Percentiles rank a stretch among this genome's conserved stretches.
These are phyloP conservation scores for Paramecium biaurelia DNA, from an alignment of 73 alveolate species.

Conservation along the genomic window DNA sequence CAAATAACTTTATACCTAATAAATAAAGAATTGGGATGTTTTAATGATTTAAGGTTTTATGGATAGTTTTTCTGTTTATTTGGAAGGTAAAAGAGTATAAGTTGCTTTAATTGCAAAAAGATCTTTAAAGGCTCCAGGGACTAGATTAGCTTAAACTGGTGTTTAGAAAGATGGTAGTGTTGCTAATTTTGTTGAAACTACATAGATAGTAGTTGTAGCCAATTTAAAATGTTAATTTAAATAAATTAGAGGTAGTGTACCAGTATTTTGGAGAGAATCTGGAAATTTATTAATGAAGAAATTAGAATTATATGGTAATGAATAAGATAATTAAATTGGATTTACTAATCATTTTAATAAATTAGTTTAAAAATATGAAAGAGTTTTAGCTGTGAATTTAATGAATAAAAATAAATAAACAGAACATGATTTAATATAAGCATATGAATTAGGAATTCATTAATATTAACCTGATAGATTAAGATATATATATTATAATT, in stretches of 20 bases:
- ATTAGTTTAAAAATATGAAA: constrained; percentile 19
- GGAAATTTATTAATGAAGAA: constrained; percentile 64
- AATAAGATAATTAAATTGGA: constrained; percentile 57
- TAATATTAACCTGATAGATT: constrained; percentile 35
- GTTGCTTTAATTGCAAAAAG: constrained; percentile 27
- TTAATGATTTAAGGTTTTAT: constrained; percentile 31
- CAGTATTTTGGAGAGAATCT: constrained; percentile 62
- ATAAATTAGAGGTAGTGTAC: constrained; percentile 50
- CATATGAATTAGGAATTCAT: constrained; percentile 57
- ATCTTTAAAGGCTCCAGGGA: constrained; percentile 3
- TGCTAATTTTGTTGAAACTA: neutral
- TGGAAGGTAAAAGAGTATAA: constrained; percentile 20
- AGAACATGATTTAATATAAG: constrained; percentile 58
- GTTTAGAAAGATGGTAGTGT: constrained; percentile 1
- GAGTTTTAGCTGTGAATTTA: constrained; percentile 51
- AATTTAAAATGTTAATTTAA: constrained; percentile 23
- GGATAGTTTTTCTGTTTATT: constrained; percentile 27
- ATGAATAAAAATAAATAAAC: constrained; percentile 53
- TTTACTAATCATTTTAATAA: constrained; percentile 65
- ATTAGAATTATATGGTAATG: constrained; percentile 62
- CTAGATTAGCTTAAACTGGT: constrained; percentile 24
- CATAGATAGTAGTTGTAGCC: neutral
- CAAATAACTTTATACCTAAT: neutral
- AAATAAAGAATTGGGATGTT: neutral
- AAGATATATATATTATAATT: constrained; percentile 67